Evolutionary conservation across 2,329 filamentous ascomycete genomes (phyloP).

Genomic region (Neonectria neomacrospora): DNA sequence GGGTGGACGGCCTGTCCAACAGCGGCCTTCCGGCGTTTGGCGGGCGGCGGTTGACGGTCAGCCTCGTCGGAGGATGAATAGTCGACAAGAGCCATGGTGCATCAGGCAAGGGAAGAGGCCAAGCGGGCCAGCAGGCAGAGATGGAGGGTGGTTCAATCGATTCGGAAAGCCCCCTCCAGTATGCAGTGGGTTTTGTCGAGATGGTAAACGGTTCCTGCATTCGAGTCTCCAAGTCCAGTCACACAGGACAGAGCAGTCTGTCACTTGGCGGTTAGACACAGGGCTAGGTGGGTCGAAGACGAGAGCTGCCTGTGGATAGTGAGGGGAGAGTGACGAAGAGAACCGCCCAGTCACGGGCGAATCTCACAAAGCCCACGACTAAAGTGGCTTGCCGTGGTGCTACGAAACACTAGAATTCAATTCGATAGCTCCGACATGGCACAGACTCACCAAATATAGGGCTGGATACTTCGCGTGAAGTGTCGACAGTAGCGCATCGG

Average conservation of each 20-base stretch:
- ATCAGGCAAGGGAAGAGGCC: background rate
- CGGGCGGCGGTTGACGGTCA: conserved; percentile 47
- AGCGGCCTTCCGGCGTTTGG: conserved; percentile 51
- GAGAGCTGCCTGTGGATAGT: conserved; percentile 5
- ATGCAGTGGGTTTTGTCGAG: background rate
- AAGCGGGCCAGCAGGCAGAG: background rate
- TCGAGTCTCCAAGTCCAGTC: conserved; percentile 1
- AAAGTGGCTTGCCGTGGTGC: conserved; percentile 10
- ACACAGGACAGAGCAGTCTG: background rate
- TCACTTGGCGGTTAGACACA: background rate
- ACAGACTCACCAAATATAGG: background rate
- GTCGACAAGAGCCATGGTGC: conserved; percentile 70
- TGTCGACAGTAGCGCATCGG: conserved; percentile 4
- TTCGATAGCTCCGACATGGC: conserved; percentile 2
- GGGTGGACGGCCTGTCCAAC: conserved; percentile 34
- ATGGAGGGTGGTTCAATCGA: background rate
- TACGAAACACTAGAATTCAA: conserved; percentile 3
- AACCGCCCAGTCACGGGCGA: too few species aligned
- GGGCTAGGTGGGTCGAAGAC: conserved; percentile 10
- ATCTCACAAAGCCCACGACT: conserved; percentile 7
- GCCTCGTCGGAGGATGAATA: conserved; percentile 57
- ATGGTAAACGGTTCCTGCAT: conserved; percentile 21
- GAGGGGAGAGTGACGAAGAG: background rate
- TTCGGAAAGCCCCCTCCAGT: background rate
- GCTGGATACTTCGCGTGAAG: conserved; percentile 9